Base-by-base conservation (phyloP, 352 stramenopile species). In the Thalassiosira pacifica region DNA sequence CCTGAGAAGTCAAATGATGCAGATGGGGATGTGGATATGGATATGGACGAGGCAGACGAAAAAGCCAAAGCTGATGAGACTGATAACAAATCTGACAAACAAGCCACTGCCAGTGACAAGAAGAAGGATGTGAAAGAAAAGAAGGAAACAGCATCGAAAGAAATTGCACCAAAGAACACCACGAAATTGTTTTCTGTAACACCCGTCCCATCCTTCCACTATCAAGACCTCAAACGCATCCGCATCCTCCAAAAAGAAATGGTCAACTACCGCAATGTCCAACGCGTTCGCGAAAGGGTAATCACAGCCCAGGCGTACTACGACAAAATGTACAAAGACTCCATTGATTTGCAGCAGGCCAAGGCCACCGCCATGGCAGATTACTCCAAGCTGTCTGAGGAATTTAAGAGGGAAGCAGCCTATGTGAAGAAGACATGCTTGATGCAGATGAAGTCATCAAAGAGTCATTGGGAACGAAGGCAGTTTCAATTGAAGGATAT, bases 191-290 rank as follows among this genome's bases (percentile, higher is more conserved):
- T 71, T 60, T 85, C 84, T 11, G 31, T 92, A 11, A 67, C 63
- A 37, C 81, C 91, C 31, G 80, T 90, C 32, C 91, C 91, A 45
- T 93, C 87, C 10, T 94, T 94, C 59, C 71, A 90, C 68, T 78
- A 92, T 10, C 88, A 93, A 78, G 91, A 95, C 81, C 69, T 92
- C 27, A 61, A 80, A 29, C 74, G 89, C 10, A 85, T 93, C 19
- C 53, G 48, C 66, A 73, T 79, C 22, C 52, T 88, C 57, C 82
- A 88, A 66, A 79, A 60, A 2, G 82, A 88, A 77, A 67, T 84
- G 22, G 65, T 82, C 24, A 75, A 76, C 53, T 78, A 55, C 8
- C 29, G 53, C 26, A 42, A 82, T 1, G 24, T 84, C 0, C 48
- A 82, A 69, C 63, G 65, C 24, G 48, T 2, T 19, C 42, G 60